Evolutionary conservation across 106 monocot genomes (phyloP).

Genomic region (Alisma plantagoaquatica): DNA sequence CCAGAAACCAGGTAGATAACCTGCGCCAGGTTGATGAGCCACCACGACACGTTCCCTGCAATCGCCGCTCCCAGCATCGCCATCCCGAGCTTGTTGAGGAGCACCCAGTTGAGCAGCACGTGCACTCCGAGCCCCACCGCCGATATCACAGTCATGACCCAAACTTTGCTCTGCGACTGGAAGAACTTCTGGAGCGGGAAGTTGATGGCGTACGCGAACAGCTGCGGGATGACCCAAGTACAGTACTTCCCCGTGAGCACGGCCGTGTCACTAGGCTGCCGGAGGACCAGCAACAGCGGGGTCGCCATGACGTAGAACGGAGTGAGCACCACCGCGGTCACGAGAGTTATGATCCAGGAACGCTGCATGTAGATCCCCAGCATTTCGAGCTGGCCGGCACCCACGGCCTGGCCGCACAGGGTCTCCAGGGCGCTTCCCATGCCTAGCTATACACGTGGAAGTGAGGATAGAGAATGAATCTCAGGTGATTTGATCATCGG

Average conservation of each 20-base stretch:
- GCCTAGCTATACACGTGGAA: constrained; percentile 7
- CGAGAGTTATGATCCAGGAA: constrained; percentile 14
- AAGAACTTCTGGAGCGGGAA: constrained; percentile 24
- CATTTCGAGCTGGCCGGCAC: constrained; percentile 23
- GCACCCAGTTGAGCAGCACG: constrained; percentile 9
- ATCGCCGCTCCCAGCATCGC: constrained; percentile 4
- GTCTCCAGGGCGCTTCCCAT: constrained; percentile 29
- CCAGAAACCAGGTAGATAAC: constrained; percentile 5
- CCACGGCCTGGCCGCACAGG: constrained; percentile 21
- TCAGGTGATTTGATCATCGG: not conserved
- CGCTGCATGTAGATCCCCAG: constrained; percentile 26
- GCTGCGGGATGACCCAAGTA: constrained; percentile 17
- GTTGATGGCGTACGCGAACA: constrained; percentile 19
- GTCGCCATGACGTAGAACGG: constrained; percentile 9
- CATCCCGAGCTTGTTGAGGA: constrained; percentile 8
- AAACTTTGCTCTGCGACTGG: constrained; percentile 19
- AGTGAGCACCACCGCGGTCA: constrained; percentile 10
- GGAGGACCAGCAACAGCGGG: constrained; percentile 1
- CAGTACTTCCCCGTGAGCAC: constrained; percentile 1
- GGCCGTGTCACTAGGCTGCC: constrained; percentile 6
- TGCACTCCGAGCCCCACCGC: constrained; percentile 2
- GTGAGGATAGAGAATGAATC: not conserved
- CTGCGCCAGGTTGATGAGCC: constrained; percentile 16
- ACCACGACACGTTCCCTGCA: constrained; percentile 15
- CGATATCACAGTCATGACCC: constrained; percentile 8